These are phyloP conservation scores for Hibiscus mutabilis DNA, from an alignment of 345 rosid genomes.

Conservation along the genomic window DNA sequence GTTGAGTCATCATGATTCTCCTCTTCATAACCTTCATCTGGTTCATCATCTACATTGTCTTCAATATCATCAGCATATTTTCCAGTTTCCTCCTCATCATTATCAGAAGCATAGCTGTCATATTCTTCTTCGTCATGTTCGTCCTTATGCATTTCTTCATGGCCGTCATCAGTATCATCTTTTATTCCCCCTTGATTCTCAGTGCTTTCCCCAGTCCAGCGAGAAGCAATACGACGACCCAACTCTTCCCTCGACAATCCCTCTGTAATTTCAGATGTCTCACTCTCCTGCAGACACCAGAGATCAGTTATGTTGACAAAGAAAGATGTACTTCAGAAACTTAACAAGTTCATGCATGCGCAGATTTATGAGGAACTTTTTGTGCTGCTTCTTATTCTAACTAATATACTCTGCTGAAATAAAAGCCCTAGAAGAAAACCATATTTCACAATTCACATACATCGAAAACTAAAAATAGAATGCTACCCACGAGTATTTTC, in stretches of 20 bases:
- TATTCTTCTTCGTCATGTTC: slow-evolving; percentile 43
- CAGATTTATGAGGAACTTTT: slow-evolving; percentile 2
- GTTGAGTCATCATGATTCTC: slow-evolving; percentile 46
- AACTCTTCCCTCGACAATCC: slow-evolving; percentile 85
- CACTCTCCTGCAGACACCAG: slow-evolving; percentile 36
- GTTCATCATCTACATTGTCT: slow-evolving; percentile 39
- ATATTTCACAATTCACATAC: background rate
- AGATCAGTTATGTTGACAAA: slow-evolving; percentile 6
- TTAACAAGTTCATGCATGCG: slow-evolving; percentile 12
- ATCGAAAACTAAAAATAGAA: background rate
- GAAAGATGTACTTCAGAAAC: slow-evolving; percentile 6
- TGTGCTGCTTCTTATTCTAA: background rate
- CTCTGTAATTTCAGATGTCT: slow-evolving; percentile 38
- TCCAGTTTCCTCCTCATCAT: slow-evolving; percentile 48
- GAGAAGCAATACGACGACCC: slow-evolving; percentile 93
- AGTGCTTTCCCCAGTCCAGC: slow-evolving; percentile 81
- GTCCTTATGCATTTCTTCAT: slow-evolving; percentile 40
- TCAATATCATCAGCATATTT: slow-evolving; percentile 29
- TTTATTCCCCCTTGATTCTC: slow-evolving; percentile 38
- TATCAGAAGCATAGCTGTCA: slow-evolving; percentile 64
- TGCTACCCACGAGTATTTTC: background rate
- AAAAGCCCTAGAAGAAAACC: background rate
- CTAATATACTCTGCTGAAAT: background rate
- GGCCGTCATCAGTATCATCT: slow-evolving; percentile 33
- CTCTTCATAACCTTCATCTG: slow-evolving; percentile 44